These are phyloP conservation scores for Warburgia ugandensis DNA, from an alignment of 164 flowering plant species.

Conservation along the genomic window DNA sequence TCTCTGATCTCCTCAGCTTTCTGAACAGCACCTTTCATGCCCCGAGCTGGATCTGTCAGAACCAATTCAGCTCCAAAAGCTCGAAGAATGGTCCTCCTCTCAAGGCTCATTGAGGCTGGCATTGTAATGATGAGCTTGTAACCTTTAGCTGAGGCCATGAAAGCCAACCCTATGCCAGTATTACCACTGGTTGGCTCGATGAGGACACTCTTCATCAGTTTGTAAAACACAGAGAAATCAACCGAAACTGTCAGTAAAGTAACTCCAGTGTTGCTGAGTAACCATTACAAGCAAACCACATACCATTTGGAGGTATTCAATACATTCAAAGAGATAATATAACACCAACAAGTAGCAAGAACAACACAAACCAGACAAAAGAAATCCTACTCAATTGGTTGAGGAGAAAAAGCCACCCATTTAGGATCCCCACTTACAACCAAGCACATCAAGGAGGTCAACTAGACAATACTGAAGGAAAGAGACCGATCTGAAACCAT, in stretches of 20 bases:
- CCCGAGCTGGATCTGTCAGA: conserved; percentile 44
- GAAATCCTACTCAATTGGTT: too few relatives aligned
- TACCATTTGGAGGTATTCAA: too few relatives aligned
- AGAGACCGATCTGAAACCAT: too few relatives aligned
- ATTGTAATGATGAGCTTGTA: conserved; percentile 44
- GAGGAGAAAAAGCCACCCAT: too few relatives aligned
- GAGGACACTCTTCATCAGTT: conserved; percentile 34
- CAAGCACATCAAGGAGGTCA: too few relatives aligned
- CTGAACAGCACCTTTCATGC: conserved; percentile 41
- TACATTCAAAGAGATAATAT: too few relatives aligned
- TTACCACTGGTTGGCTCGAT: conserved; percentile 53
- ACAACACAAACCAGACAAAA: too few relatives aligned
- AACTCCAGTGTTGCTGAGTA: too few relatives aligned
- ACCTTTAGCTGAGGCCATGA: conserved; percentile 53
- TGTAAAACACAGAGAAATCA: background rate
- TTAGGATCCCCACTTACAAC: too few relatives aligned
- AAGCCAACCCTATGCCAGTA: conserved; percentile 58
- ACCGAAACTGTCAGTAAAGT: background rate
- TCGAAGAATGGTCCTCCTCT: conserved; percentile 40
- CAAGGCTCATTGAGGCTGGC: conserved; percentile 47
- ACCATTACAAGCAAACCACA: background rate
- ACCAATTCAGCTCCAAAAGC: conserved; percentile 59
- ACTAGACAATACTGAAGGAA: too few relatives aligned
- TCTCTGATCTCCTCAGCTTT: conserved; percentile 45
- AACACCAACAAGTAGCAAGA: too few relatives aligned